Evolutionary conservation across 306 rosid genomes (phyloP).

Genomic region (Rubus parviflorus): DNA sequence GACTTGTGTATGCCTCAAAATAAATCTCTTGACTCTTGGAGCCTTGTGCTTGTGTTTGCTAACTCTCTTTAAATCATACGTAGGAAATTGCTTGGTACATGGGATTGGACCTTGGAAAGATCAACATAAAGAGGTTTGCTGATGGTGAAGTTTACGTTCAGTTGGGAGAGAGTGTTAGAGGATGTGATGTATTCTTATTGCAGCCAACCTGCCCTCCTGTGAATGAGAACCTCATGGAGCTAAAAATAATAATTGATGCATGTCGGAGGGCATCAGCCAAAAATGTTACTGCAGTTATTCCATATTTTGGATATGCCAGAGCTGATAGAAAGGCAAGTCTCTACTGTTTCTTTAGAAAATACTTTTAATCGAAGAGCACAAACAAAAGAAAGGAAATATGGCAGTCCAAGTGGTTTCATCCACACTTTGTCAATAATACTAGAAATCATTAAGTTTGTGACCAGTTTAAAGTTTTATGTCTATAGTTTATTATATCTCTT

Average conservation of each 20-base stretch:
- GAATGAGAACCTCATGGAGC: constrained; percentile 96
- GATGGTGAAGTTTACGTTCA: constrained; percentile 96
- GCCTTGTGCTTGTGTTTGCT: constrained; percentile 7
- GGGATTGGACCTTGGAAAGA: constrained; percentile 87
- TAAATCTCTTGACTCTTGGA: neutral
- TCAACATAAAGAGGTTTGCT: constrained; percentile 82
- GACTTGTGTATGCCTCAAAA: neutral
- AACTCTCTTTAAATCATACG: constrained; percentile 3
- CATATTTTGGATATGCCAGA: constrained; percentile 97
- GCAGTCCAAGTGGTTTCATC: neutral
- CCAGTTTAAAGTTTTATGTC: neutral
- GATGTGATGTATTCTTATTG: constrained; percentile 79
- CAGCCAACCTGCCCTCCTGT: constrained; percentile 97
- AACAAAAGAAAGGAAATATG: constrained; percentile 5
- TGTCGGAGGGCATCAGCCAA: constrained; percentile 95
- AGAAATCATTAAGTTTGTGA: neutral
- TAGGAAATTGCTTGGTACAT: constrained; percentile 93
- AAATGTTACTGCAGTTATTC: constrained; percentile 87
- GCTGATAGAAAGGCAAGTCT: constrained; percentile 91
- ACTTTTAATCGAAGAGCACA: neutral
- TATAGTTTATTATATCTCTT: neutral
- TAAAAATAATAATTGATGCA: constrained; percentile 85
- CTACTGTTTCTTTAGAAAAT: neutral
- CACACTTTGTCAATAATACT: neutral
- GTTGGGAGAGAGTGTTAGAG: constrained; percentile 96